These are phyloP conservation scores for Drechmeria coniospora DNA, from an alignment of 2,329 filamentous ascomycete genomes.

Conservation along the genomic window DNA sequence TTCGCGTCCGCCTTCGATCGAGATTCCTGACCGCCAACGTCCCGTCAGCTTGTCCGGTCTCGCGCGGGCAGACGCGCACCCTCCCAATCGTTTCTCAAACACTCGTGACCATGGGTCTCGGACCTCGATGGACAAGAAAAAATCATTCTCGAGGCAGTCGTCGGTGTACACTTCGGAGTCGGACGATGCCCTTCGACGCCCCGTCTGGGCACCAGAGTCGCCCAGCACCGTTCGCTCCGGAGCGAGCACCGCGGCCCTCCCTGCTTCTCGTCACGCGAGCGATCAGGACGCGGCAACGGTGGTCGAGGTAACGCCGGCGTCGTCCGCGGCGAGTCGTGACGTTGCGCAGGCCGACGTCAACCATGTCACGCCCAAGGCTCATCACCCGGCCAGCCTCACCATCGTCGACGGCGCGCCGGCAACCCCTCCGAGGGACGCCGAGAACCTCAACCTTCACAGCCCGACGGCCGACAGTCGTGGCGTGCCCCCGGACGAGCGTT, in stretches of 20 bases:
- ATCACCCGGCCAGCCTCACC: conserved; percentile 14
- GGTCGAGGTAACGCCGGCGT: background rate
- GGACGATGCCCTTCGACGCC: conserved; percentile 17
- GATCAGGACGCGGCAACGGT: background rate
- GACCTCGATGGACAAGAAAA: conserved; percentile 14
- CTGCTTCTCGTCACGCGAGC: no score
- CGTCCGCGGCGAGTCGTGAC: conserved; percentile 2
- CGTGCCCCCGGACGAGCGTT: conserved; percentile 23
- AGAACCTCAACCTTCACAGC: conserved; percentile 9
- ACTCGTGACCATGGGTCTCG: conserved; percentile 6
- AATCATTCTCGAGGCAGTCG: conserved; percentile 12
- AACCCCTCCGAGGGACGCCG: conserved; percentile 15
- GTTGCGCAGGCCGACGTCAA: conserved; percentile 15
- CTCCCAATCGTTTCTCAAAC: conserved; percentile 13
- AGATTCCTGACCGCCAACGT: conserved; percentile 26
- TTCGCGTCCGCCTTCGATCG: conserved; percentile 33
- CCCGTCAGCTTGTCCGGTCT: conserved; percentile 24
- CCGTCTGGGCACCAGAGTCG: background rate
- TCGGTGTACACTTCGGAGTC: conserved; percentile 27
- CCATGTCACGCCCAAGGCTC: conserved; percentile 18
- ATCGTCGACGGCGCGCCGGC: conserved; percentile 18
- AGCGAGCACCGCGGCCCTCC: no score
- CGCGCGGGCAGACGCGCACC: conserved; percentile 22
- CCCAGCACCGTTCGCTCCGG: no score
- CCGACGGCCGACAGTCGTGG: conserved; percentile 19